Conservation (phyloP, 1,284 basidiomycete species). For the Sphaerobolus stellatus region DNA sequence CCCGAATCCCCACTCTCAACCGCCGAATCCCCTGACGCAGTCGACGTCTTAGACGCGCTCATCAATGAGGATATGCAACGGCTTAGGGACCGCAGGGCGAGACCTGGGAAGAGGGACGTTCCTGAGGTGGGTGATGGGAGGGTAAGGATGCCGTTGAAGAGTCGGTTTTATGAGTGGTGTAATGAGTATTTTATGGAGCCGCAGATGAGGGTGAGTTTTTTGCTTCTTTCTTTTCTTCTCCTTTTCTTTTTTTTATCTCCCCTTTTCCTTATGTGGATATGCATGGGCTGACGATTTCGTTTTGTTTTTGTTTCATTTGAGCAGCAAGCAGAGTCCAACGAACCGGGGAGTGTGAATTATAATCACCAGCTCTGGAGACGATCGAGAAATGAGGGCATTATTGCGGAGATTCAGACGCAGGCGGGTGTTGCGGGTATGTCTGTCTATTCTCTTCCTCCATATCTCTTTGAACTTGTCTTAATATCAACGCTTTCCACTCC, state of each 20-base stretch:
- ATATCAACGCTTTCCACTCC: neutral
- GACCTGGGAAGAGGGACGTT: neutral
- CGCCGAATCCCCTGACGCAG: slow-evolving; percentile 38
- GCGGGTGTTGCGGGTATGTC: slow-evolving; percentile 70
- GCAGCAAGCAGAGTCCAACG: slow-evolving; percentile 91
- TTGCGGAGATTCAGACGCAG: slow-evolving; percentile 70
- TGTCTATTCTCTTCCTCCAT: neutral
- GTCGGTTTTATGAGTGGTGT: slow-evolving; percentile 94
- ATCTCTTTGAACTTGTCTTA: slow-evolving; percentile 3
- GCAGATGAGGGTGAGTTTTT: slow-evolving; percentile 85
- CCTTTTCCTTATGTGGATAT: no score
- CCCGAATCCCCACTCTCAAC: slow-evolving; percentile 5
- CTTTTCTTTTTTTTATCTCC: slow-evolving; percentile 8
- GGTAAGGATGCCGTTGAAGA: slow-evolving; percentile 78
- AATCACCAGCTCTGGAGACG: slow-evolving; percentile 97
- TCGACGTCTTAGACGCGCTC: slow-evolving; percentile 80
- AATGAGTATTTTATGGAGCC: slow-evolving; percentile 98
- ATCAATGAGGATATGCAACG: slow-evolving; percentile 92
- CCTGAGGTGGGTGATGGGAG: neutral
- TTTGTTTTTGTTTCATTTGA: no score
- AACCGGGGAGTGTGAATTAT: slow-evolving; percentile 91
- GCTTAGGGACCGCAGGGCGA: slow-evolving; percentile 61
- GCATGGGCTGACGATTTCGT: no score
- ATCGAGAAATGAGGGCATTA: slow-evolving; percentile 83
- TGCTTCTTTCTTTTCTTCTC: neutral